These are phyloP conservation scores for Dactylellina sp. DNA, from an alignment of 2,329 filamentous ascomycete genomes.

Conservation along the genomic window DNA sequence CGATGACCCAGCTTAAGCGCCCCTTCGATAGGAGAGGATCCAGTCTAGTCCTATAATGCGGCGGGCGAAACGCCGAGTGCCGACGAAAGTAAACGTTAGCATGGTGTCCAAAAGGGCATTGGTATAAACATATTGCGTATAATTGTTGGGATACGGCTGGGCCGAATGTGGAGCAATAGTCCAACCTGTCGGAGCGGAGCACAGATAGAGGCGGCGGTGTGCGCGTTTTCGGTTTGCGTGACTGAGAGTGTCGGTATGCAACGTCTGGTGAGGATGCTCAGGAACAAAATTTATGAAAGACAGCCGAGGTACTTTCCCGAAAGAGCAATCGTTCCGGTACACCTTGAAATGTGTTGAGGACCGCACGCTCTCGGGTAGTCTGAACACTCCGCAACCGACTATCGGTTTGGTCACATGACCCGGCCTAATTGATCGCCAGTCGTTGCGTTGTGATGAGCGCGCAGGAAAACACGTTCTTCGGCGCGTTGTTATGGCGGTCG, in stretches of 20 bases:
- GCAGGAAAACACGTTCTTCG: slow-evolving; percentile 29
- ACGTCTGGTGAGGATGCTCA: not conserved
- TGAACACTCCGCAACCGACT: slow-evolving; percentile 2
- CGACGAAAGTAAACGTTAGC: slow-evolving; percentile 45
- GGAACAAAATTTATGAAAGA: slow-evolving; percentile 24
- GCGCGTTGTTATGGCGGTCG: slow-evolving; percentile 37
- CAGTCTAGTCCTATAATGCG: slow-evolving; percentile 4
- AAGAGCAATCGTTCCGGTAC: slow-evolving; percentile 20
- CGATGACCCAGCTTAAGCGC: slow-evolving; percentile 30
- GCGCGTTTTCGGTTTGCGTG: slow-evolving; percentile 7
- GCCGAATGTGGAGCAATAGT: slow-evolving; percentile 33
- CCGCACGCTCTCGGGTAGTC: not conserved
- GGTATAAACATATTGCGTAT: slow-evolving; percentile 5
- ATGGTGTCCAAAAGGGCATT: slow-evolving; percentile 6
- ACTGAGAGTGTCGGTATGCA: slow-evolving; percentile 11
- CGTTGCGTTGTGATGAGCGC: not conserved
- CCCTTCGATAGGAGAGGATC: slow-evolving; percentile 15
- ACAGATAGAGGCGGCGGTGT: not conserved
- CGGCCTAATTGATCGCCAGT: not conserved
- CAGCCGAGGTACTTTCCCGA: slow-evolving; percentile 54
- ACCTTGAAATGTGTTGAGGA: slow-evolving; percentile 32
- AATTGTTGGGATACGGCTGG: slow-evolving; percentile 51
- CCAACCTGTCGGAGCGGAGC: slow-evolving; percentile 34
- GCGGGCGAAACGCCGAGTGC: slow-evolving; percentile 39
- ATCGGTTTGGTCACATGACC: not conserved